Evolutionary conservation across 495 filamentous ascomycete genomes (phyloP), one percentile per base, ranked within the genome.

Genomic region (Tetracladium marchalianum): DNA sequence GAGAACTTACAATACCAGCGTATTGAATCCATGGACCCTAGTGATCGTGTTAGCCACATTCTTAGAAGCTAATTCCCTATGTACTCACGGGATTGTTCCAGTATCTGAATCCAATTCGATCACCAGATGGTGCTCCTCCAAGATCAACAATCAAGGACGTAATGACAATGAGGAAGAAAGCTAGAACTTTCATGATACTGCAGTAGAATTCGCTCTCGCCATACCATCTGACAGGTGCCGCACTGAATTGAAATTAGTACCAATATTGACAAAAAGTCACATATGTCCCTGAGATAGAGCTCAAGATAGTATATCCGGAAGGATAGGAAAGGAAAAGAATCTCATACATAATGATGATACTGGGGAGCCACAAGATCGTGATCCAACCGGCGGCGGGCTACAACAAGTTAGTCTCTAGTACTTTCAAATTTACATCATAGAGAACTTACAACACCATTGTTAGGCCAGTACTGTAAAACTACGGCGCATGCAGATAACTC

Each of bases 41-140:
- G 71, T 68, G 41, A 73, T 64, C 16, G 72, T 27, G 22, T 27
- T 27, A 27, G 22, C 22, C 7, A 3, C 7, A 7, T 3, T 27
- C 7, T 27, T 7, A 27, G 22, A 27, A 27, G 22, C 7, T 27
- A 3, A 7, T 27, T 27, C 22, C 7, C 3, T 27, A 27, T 41
- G 76, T 71, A 0, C 68, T 67, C 0, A 73, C 84, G 0, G 83
- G 83, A 49, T 83, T 49, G 1, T 70, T 63, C 84, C 84, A 87
- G 58, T 81, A 83, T 22, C 67, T 66, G 55, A 83, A 82, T 11
- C 81, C 81, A 17, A 75, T 66, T 10, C 24, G 31, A 13, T 62
- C 42, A n/a, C 57, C 54, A 31, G 56, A 63, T 0, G 69, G 68
- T 48, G 81, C 78, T 11, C 78, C 71, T 10, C 81, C 81, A 0